A percentile compares a stretch with the other conserved stretches of the same genome.
phyloP scores from a whole-genome alignment of 2,329 filamentous ascomycete genomes.

The Fusarium hostae region DNA sequence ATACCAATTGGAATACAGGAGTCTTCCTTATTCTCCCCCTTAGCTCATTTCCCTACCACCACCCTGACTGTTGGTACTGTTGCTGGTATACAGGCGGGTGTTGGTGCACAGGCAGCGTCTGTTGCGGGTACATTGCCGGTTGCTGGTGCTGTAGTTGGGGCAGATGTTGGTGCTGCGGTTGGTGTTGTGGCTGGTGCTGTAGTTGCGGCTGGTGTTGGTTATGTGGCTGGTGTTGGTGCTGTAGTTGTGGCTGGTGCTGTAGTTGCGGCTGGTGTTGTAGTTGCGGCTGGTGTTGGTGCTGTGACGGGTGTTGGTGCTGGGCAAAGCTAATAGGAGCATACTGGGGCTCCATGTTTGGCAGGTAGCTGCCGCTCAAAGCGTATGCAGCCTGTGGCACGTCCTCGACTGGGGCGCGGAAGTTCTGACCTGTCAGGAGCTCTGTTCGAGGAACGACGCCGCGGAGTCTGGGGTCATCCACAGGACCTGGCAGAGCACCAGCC shows the following conservation, averaged over 20 bases:
- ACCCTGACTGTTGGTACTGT: too few species aligned
- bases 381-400: neutral
- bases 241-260: neutral
- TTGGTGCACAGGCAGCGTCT: too few species aligned
- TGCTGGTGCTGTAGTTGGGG: neutral
- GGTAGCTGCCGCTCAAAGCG: neutral
- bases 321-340: neutral
- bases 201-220: neutral
- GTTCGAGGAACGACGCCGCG: conserved; percentile 62
- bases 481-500: conserved; percentile 66
- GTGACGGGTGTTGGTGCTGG: neutral
- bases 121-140: too few species aligned
- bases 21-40: too few species aligned
- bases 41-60: too few species aligned
- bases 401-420: conserved; percentile 74
- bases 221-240: neutral
- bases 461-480: conserved; percentile 58
- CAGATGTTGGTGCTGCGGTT: neutral
- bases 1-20: too few species aligned
- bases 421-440: conserved; percentile 70
- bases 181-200: neutral
- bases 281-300: too few species aligned
- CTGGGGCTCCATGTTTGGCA: neutral
- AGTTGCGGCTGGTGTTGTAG: neutral
- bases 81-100: too few species aligned